Evolutionary conservation across 2,329 filamentous ascomycete genomes (phyloP).

Genomic region (Colletotrichum sp.): DNA sequence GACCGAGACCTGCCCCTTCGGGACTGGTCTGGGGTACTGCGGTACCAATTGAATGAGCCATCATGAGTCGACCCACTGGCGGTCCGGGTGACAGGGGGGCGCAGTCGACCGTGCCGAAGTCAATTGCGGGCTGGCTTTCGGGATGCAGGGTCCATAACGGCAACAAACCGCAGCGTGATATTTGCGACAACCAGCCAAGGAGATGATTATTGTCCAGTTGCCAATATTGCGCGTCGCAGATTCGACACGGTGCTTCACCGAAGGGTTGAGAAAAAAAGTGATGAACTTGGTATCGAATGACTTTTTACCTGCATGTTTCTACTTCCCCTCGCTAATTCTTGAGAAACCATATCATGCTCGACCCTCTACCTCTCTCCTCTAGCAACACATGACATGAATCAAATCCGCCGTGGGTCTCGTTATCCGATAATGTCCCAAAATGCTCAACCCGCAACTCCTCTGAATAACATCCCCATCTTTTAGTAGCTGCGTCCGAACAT

Average conservation of each 20-base stretch:
- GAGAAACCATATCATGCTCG: background rate
- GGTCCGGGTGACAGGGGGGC: background rate
- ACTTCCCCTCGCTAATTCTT: background rate
- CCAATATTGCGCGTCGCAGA: background rate
- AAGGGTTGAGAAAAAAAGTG: background rate
- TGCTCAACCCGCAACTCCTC: constrained; percentile 17
- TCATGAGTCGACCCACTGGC: background rate
- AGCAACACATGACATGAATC: constrained; percentile 12
- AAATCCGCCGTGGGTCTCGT: constrained; percentile 8
- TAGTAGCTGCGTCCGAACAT: constrained; percentile 86
- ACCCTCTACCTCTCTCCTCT: constrained; percentile 2
- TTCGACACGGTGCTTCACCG: background rate
- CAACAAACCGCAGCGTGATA: no score
- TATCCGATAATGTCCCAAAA: constrained; percentile 13
- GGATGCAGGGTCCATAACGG: background rate
- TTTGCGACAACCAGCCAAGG: background rate
- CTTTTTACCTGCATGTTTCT: constrained; percentile 2
- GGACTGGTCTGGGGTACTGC: background rate
- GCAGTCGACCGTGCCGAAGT: background rate
- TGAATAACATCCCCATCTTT: constrained; percentile 6
- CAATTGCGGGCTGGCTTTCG: background rate
- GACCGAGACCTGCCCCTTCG: constrained; percentile 7
- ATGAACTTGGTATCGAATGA: constrained; percentile 19
- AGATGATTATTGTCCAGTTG: background rate
- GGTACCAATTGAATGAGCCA: constrained; percentile 13